These are phyloP conservation scores for Cercospora citrullina DNA, from an alignment of 2,329 filamentous ascomycete genomes.

Conservation along the genomic window DNA sequence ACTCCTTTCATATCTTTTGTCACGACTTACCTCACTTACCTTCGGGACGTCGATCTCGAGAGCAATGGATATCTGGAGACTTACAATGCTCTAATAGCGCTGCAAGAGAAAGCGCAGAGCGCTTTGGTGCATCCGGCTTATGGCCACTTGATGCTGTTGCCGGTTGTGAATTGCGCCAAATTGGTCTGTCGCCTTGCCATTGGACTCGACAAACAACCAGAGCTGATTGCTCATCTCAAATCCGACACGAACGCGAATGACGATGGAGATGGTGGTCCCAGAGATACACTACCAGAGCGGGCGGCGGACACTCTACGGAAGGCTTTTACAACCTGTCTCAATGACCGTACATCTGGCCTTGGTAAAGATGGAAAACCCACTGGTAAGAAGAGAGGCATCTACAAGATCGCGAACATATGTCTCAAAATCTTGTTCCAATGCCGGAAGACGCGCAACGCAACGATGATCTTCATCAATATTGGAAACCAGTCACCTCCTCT, in stretches of 20 bases:
- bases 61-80: constrained; percentile 72
- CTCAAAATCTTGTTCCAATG: constrained; percentile 87
- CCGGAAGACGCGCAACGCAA: constrained; percentile 77
- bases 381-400: constrained; percentile 84
- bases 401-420: constrained; percentile 87
- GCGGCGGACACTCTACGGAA: constrained; percentile 87
- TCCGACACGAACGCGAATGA: constrained; percentile 40
- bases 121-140: constrained; percentile 77
- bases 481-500: constrained; percentile 79
- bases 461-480: constrained; percentile 88
- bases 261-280: constrained; percentile 63
- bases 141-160: constrained; percentile 78
- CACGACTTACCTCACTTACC: constrained; percentile 76
- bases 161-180: constrained; percentile 77
- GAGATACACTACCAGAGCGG: constrained; percentile 78
- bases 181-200: constrained; percentile 81
- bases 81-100: constrained; percentile 69
- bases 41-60: constrained; percentile 78
- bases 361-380: constrained; percentile 64
- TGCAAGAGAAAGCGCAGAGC: constrained; percentile 75
- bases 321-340: constrained; percentile 86
- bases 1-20: constrained; percentile 76
- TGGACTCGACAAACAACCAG: constrained; percentile 75
- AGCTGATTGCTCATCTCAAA: constrained; percentile 66
- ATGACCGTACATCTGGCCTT: constrained; percentile 67